Percentiles rank a stretch among this genome's conserved stretches.
Evolutionary conservation across 371 early-diverging fungal species (phyloP).

Genomic region (Catenaria anguillulae): DNA sequence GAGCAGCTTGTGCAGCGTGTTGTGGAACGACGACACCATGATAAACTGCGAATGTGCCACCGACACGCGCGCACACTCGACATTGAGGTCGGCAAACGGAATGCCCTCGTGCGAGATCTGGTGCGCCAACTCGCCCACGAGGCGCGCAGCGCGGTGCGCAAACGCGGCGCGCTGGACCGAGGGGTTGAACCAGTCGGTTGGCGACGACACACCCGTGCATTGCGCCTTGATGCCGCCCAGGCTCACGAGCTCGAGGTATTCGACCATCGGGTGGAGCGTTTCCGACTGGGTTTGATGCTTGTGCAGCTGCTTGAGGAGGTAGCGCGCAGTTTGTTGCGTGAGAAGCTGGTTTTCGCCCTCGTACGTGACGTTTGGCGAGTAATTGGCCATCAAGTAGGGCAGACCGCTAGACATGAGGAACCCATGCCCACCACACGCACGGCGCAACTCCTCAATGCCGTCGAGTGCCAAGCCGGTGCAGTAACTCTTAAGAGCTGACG

Average conservation of each 20-base stretch:
- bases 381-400: conserved; percentile 46
- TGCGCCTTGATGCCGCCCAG: conserved; percentile 8
- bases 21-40: conserved; percentile 21
- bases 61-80: conserved; percentile 29
- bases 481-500: conserved; percentile 68
- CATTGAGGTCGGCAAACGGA: conserved; percentile 22
- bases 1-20: neutral
- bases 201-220: conserved; percentile 18
- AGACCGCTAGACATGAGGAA: conserved; percentile 61
- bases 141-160: conserved; percentile 19
- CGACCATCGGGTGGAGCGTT: conserved; percentile 7
- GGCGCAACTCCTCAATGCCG: conserved; percentile 62
- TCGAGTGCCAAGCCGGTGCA: conserved; percentile 54
- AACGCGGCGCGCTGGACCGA: neutral
- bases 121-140: conserved; percentile 15
- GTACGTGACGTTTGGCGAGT: conserved; percentile 49
- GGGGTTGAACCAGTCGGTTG: conserved; percentile 26
- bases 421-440: conserved; percentile 72
- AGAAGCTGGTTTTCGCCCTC: conserved; percentile 33
- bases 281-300: conserved; percentile 8
- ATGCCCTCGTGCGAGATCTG: neutral
- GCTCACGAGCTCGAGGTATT: conserved; percentile 15
- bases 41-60: conserved; percentile 23
- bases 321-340: conserved; percentile 14
- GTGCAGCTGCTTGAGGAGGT: conserved; percentile 19